Evolutionary conservation across 768 basidiomycete species (phyloP), one percentile per base, ranked within the genome.

Genomic region (Boletus tomentosulus): DNA sequence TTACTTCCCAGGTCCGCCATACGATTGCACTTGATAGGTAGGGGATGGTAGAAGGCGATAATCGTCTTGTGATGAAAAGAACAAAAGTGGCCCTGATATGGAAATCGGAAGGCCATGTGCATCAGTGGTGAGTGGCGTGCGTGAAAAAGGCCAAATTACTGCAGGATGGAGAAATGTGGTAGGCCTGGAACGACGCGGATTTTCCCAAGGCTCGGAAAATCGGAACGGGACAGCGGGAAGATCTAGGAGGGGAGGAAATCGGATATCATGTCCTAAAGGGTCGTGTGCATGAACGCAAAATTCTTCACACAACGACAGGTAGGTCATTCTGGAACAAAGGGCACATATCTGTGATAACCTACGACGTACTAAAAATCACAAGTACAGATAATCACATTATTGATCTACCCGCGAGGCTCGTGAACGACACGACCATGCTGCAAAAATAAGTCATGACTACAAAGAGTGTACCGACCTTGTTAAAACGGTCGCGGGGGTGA

Each of bases 381-480:
- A 53, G 49, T 44, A 30, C 35, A 35, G 41, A 53, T 22, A 27
- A 34, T 22, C 39, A 19, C 37, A 39, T 19, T 7, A 28, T 27
- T 35, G 35, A 51, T 56, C 35, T 46, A 48, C 53, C 59, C 55
- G 65, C 56, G 61, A 58, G 57, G 51, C 56, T 59, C 45, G 30
- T 19, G 34, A 27, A 34, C n/a, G 13, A 30, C 28, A 38, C n/a
- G 25, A 27, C 10, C 38, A 39, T 1, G 46, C 30, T 54, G 45
- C 60, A 62, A 68, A 64, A 68, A 70, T 69, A 62, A 55, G 56
- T 39, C 24, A 33, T 45, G 41, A 33, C 53, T 47, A 43, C 46
- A 25, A 38, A 52, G 37, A 44, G 24, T 16, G 41, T 43, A 52
- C 38, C 25, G 37, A 43, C 12, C 46, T 46, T 19, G 37, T 34